Base-by-base conservation (phyloP, 2,329 filamentous ascomycete species). In the Aspergillus caelatus region DNA sequence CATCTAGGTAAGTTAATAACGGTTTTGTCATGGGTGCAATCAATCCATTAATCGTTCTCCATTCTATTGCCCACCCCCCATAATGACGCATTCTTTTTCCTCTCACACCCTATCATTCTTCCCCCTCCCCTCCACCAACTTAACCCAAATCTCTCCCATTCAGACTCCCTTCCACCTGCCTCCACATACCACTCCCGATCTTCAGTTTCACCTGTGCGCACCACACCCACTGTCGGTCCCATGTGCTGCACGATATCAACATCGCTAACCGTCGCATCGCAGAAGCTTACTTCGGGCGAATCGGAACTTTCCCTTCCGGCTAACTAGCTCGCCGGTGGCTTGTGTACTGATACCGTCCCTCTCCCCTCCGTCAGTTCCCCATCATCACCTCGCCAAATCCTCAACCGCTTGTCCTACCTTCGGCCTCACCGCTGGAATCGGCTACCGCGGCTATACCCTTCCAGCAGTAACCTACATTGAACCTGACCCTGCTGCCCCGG, bases 41-140 rank as follows among this genome's bases (percentile, higher is more conserved):
- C 45, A 21, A 7, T n/a, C 28, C 30, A 52, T 32, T 28, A 32
- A 28, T n/a, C 48, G 32, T 52, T 32, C 16, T 34, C 45, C 34
- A 56, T 57, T 59, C 43, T 45, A 54, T 53, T 60, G 21, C 41
- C 63, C 67, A 67, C 65, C 70, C 67, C 32, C 69, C 70, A 72
- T 74, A 70, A 77, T 77, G 75, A 77, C 75, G 75, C 75, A 77
- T 76, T 73, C 68, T 69, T 72, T 67, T 67, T 68, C 23, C 30
- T 39, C 52, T 36, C 52, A 19, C 30, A 39, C 52, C 52, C 57
- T 60, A 58, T 58, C 55, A 48, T 55, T 61, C 54, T 46, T 50
- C 16, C 61, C 62, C 57, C 61, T 63, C 57, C 62, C 59, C 56
- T 53, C 57, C 48, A 65, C 66, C 63, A 72, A 60, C 65, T 67